A percentile compares a stretch with the other conserved stretches of the same genome.
Conservation (phyloP, 2,329 filamentous ascomycete species). For the Xylariales sp. region DNA sequence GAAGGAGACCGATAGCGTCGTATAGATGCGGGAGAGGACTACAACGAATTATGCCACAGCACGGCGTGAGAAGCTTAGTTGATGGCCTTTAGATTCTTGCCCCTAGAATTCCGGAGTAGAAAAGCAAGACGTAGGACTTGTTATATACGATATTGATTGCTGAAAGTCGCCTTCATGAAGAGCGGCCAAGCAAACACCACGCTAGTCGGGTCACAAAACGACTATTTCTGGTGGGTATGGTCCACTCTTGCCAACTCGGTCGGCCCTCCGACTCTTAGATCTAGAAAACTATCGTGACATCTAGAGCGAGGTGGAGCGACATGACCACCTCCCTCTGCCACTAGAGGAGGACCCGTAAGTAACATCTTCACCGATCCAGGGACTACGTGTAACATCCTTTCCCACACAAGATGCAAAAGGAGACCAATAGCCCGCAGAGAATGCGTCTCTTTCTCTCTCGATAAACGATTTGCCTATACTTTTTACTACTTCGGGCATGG, state of each 20-base stretch:
- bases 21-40: background rate
- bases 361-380: constrained; percentile 25
- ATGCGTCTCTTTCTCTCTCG: background rate
- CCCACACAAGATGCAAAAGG: constrained; percentile 5
- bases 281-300: constrained; percentile 48
- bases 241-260: constrained; percentile 46
- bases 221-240: constrained; percentile 42
- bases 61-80: background rate
- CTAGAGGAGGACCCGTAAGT: constrained; percentile 9
- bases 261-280: constrained; percentile 36
- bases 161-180: constrained; percentile 36
- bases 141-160: constrained; percentile 26
- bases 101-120: background rate
- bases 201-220: constrained; percentile 39
- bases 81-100: constrained; percentile 11
- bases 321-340: constrained; percentile 35
- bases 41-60: background rate
- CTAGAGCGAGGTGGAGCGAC: constrained; percentile 48
- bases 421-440: constrained; percentile 6
- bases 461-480: constrained; percentile 14
- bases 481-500: constrained; percentile 34
- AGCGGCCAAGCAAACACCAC: constrained; percentile 37
- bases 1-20: background rate
- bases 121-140: constrained; percentile 35
- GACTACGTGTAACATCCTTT: constrained; percentile 18